phyloP scores from a whole-genome alignment of 768 basidiomycete species.

The Boletus eberwhitei region DNA sequence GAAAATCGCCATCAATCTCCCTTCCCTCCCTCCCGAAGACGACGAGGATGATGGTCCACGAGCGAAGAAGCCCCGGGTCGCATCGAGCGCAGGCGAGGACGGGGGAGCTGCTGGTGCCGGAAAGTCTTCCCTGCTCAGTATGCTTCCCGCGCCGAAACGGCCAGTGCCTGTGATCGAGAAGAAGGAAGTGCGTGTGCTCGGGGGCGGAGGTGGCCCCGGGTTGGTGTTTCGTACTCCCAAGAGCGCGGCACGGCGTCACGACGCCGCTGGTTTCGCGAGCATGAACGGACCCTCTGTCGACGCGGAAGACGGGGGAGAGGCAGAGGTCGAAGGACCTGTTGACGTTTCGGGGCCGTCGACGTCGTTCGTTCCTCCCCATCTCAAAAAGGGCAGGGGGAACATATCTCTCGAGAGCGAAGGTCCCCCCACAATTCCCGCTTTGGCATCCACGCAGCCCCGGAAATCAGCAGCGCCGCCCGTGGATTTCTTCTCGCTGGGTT shows the following conservation, averaged over 20 bases:
- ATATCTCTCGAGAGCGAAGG: slow-evolving; percentile 46
- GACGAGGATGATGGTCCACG: slow-evolving; percentile 50
- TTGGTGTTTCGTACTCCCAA: slow-evolving; percentile 51
- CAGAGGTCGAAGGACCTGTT: not conserved
- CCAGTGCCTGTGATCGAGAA: slow-evolving; percentile 37
- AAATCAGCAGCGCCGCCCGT: slow-evolving; percentile 36
- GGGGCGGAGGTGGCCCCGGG: slow-evolving; percentile 58
- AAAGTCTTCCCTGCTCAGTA: slow-evolving; percentile 59
- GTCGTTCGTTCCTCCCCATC: slow-evolving; percentile 56
- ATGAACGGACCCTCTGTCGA: slow-evolving; percentile 21
- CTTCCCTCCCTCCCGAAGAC: slow-evolving; percentile 32
- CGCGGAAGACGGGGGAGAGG: slow-evolving; percentile 10
- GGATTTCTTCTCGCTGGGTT: slow-evolving; percentile 72
- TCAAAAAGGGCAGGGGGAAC: slow-evolving; percentile 59
- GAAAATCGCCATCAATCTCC: slow-evolving; percentile 41
- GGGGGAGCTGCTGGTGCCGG: slow-evolving; percentile 37
- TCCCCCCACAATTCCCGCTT: slow-evolving; percentile 5
- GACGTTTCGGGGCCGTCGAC: slow-evolving; percentile 27
- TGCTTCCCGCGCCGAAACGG: slow-evolving; percentile 74
- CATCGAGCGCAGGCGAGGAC: slow-evolving; percentile 40
- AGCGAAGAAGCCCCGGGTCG: slow-evolving; percentile 55
- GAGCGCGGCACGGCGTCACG: slow-evolving; percentile 4
- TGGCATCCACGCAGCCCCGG: slow-evolving; percentile 5
- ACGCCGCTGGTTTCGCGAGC: slow-evolving; percentile 20
- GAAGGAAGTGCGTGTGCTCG: slow-evolving; percentile 54